These are phyloP conservation scores for Russula earlei DNA, from an alignment of 768 basidiomycete genomes.

Conservation along the genomic window DNA sequence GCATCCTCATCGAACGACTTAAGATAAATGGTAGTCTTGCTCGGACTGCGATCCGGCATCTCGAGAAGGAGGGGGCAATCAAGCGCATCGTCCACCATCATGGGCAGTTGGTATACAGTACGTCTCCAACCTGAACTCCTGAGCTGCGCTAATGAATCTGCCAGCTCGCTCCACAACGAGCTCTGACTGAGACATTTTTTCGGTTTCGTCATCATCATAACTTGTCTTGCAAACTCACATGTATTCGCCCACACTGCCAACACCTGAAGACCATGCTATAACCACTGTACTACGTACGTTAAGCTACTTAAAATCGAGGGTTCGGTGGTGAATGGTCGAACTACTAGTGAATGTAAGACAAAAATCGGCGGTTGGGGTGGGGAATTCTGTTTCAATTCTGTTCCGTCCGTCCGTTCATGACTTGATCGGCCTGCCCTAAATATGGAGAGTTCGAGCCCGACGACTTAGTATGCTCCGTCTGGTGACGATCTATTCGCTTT, in stretches of 20 bases:
- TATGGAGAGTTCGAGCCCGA: too few relatives aligned
- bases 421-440: conserved; percentile 3
- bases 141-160: not conserved
- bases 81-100: conserved; percentile 96
- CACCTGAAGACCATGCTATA: not conserved
- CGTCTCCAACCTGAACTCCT: conserved; percentile 29
- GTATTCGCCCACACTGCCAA: conserved; percentile 8
- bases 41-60: conserved; percentile 79
- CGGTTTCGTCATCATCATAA: not conserved
- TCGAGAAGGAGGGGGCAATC: conserved; percentile 91
- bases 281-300: not conserved
- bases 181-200: conserved; percentile 10
- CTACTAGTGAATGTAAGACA: not conserved
- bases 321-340: too few relatives aligned
- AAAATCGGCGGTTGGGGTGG: too few relatives aligned
- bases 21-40: conserved; percentile 96
- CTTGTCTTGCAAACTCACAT: conserved; percentile 11
- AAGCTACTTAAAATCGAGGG: too few relatives aligned
- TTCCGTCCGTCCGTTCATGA: too few relatives aligned
- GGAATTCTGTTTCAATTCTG: too few relatives aligned
- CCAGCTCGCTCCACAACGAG: conserved; percentile 20
- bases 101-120: conserved; percentile 92
- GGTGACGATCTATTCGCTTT: too few relatives aligned
- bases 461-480: not conserved
- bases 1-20: conserved; percentile 96